phyloP scores from a whole-genome alignment of 1,139 yeast species.

The Petasospora fabianii region DNA sequence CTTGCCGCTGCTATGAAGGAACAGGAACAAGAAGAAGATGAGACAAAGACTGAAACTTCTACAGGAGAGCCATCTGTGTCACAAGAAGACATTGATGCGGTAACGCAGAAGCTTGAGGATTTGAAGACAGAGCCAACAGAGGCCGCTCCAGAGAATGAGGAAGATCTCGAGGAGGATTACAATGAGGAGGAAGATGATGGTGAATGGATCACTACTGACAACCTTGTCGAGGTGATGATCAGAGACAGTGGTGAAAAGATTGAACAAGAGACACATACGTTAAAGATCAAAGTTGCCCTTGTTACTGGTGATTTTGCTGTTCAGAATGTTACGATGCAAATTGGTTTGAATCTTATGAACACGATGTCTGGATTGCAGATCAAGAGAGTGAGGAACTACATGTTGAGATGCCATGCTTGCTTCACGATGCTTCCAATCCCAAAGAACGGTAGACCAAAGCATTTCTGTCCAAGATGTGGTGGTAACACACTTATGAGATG shows the following conservation, averaged over 20 bases:
- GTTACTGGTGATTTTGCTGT: slow-evolving; percentile 97
- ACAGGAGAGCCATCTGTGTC: slow-evolving; percentile 11
- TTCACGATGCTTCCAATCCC: slow-evolving; percentile 78
- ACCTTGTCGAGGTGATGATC: slow-evolving; percentile 62
- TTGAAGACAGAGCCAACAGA: slow-evolving; percentile 5
- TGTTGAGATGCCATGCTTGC: slow-evolving; percentile 97
- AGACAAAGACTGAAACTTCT: neutral
- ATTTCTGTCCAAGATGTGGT: slow-evolving; percentile 89
- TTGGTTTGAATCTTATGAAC: slow-evolving; percentile 84
- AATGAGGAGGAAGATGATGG: slow-evolving; percentile 73
- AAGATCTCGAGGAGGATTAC: slow-evolving; percentile 40
- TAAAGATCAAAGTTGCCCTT: slow-evolving; percentile 64
- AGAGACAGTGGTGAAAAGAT: slow-evolving; percentile 57
- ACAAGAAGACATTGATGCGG: slow-evolving; percentile 19
- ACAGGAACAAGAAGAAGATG: neutral
- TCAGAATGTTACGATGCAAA: slow-evolving; percentile 90
- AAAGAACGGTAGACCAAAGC: slow-evolving; percentile 69
- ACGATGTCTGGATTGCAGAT: slow-evolving; percentile 82
- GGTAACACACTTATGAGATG: slow-evolving; percentile 87
- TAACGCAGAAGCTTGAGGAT: slow-evolving; percentile 14
- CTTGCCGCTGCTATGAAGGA: slow-evolving; percentile 25
- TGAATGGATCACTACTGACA: slow-evolving; percentile 94
- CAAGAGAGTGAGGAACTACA: slow-evolving; percentile 80
- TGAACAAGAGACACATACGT: slow-evolving; percentile 34
- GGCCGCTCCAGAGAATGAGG: neutral